Base-by-base conservation (phyloP, 306 rosid species). In the Glycine soja region DNA sequence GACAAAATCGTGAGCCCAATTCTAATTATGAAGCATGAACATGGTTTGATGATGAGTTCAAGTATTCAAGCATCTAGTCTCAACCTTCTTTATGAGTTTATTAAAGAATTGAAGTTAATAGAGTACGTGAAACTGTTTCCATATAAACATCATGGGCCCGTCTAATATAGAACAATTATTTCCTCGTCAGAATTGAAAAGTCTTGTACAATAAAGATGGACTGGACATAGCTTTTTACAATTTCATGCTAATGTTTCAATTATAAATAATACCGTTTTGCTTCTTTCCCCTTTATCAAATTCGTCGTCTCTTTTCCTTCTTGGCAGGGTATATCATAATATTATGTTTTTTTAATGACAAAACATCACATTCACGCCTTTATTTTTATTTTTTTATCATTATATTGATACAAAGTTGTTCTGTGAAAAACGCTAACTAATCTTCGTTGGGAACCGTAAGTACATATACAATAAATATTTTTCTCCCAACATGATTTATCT, bases 251-350 rank as follows among this genome's bases (percentile, higher is more conserved):
- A 74, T 14, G 36, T 77, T 64, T 72, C 70, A 45, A 40, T 34
- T 18, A 46, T 38, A 46, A 48, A 68, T 18, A 24, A 50, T 34
- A 24, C 40, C 43, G 42, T 54, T 8, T 64, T 5, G 8, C 57
- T 75, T 46, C 80, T 75, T 72, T 77, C 12, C 8, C 8, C 82
- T 85, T 85, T 85, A 81, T 54, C 43, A 73, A 81, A 80, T 30
- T 10, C 19, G 4, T 6, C 42, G 2, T 4, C 4, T 7, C 59
- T 81, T 80, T 84, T 69, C 10, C 74, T 76, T 82, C 76, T 45
- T 56, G 63, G 53, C 45, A 19, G 68, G 53, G 63, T 6, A 8
- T 61, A 51, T 56, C 63, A 70, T 53, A 34, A 50, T 59, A 69
- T 38, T 10, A 14, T 10, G 13, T 58, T 36, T 58, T 36, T 42